Evolutionary conservation across 805 yeast genomes (phyloP).

Genomic region (Monosporozyma aerobia): DNA sequence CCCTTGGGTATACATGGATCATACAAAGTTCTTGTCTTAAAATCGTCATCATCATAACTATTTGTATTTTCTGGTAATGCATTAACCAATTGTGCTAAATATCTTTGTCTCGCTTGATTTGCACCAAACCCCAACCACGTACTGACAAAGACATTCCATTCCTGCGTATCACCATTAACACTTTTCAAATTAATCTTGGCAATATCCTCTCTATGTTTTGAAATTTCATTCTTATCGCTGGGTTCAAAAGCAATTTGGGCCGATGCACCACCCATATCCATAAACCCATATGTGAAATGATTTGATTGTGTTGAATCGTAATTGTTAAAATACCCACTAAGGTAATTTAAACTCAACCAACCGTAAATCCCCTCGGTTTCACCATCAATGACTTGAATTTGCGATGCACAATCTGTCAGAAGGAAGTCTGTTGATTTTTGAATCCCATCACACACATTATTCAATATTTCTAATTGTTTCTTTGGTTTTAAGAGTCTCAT

Average conservation of each 20-base stretch:
- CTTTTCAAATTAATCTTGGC: slow-evolving; percentile 56
- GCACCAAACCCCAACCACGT: slow-evolving; percentile 99
- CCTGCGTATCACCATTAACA: slow-evolving; percentile 58
- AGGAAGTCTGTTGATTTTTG: slow-evolving; percentile 46
- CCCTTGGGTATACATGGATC: slow-evolving; percentile 83
- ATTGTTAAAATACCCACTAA: slow-evolving; percentile 54
- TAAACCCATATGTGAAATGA: slow-evolving; percentile 73
- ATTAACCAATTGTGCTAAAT: slow-evolving; percentile 47
- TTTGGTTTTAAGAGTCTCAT: slow-evolving; percentile 66
- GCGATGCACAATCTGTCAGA: slow-evolving; percentile 49
- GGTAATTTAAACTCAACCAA: slow-evolving; percentile 86
- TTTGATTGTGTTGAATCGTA: slow-evolving; percentile 29
- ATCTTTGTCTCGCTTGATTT: slow-evolving; percentile 78
- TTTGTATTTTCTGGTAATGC: slow-evolving; percentile 42
- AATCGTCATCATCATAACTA: slow-evolving; percentile 38
- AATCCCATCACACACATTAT: slow-evolving; percentile 51
- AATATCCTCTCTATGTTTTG: slow-evolving; percentile 64
- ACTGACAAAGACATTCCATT: slow-evolving; percentile 84
- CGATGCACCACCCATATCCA: slow-evolving; percentile 99
- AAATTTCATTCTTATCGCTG: slow-evolving; percentile 45
- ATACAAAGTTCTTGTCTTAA: slow-evolving; percentile 30
- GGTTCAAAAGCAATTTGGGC: slow-evolving; percentile 95
- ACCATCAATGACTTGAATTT: slow-evolving; percentile 84
- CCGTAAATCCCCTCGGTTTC: slow-evolving; percentile 93
- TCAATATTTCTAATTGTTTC: slow-evolving; percentile 45